These are phyloP conservation scores for Pezicula neosporulosa DNA, from an alignment of 2,329 filamentous ascomycete species.

Conservation along the genomic window DNA sequence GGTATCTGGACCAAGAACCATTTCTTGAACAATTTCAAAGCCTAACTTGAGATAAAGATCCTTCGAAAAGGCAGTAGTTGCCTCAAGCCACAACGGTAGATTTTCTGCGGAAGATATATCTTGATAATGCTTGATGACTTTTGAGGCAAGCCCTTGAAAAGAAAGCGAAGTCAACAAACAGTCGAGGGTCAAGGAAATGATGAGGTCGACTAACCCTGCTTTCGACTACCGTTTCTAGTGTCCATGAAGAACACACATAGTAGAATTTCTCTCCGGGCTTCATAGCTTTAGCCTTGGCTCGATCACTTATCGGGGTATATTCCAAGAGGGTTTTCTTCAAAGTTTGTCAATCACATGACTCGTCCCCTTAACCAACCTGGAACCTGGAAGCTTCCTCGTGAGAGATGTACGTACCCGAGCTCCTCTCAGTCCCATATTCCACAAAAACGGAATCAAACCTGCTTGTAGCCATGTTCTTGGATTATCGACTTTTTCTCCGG, in stretches of 20 bases:
- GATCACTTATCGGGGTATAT: constrained; percentile 7
- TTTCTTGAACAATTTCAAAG: constrained; percentile 12
- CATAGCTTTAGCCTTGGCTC: constrained; percentile 6
- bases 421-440: constrained; percentile 14
- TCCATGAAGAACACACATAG: constrained; percentile 18
- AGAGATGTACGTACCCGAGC: neutral
- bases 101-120: constrained; percentile 7
- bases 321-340: constrained; percentile 15
- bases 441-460: constrained; percentile 12
- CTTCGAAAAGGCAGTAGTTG: constrained; percentile 9
- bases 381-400: too few relatives aligned
- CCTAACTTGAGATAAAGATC: constrained; percentile 14
- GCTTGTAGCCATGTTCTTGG: constrained; percentile 12
- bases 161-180: neutral
- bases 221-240: constrained; percentile 4
- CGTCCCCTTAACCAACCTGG: too few relatives aligned
- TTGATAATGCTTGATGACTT: constrained; percentile 10
- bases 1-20: constrained; percentile 14
- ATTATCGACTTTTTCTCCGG: constrained; percentile 12
- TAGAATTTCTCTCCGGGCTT: constrained; percentile 8
- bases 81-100: constrained; percentile 17
- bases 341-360: neutral
- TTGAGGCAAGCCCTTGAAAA: constrained; percentile 6
- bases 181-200: neutral
- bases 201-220: neutral